Evolutionary conservation across 139 green algal species (phyloP).

Genomic region (Asterochloris sp.): DNA sequence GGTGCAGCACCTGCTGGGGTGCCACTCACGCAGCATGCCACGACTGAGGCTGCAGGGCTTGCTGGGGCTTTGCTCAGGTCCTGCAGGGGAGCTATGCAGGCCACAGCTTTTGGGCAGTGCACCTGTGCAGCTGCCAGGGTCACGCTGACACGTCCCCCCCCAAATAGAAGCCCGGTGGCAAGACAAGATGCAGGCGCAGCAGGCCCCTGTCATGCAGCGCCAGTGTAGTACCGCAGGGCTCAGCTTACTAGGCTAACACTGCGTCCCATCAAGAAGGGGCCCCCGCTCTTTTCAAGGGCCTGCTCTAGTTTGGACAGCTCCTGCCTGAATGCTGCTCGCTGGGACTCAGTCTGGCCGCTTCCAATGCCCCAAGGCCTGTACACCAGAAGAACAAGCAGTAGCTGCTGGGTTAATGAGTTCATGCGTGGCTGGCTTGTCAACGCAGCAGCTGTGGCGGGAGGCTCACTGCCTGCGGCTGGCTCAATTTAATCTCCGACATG

Average conservation of each 20-base stretch:
- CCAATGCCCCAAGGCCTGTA: conserved; percentile 48
- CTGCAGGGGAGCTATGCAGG: neutral
- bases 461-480: too few relatives aligned
- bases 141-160: neutral
- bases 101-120: neutral
- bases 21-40: too few relatives aligned
- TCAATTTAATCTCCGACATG: too few relatives aligned
- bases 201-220: neutral
- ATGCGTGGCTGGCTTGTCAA: too few relatives aligned
- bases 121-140: neutral
- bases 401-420: too few relatives aligned
- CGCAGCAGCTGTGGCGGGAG: too few relatives aligned
- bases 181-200: neutral
- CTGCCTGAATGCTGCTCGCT: conserved; percentile 35
- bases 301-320: conserved; percentile 14
- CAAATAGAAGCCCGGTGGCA: neutral
- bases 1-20: neutral
- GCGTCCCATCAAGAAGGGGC: conserved; percentile 33
- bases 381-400: too few relatives aligned
- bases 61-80: too few relatives aligned
- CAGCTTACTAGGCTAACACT: conserved; percentile 20
- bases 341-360: conserved; percentile 21
- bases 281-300: conserved; percentile 22
- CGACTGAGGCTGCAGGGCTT: too few relatives aligned
- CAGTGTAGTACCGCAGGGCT: neutral